Percentiles rank a stretch among this genome's conserved stretches.
Conservation (phyloP, 768 basidiomycete genomes). For the Amyloporia xantha region DNA sequence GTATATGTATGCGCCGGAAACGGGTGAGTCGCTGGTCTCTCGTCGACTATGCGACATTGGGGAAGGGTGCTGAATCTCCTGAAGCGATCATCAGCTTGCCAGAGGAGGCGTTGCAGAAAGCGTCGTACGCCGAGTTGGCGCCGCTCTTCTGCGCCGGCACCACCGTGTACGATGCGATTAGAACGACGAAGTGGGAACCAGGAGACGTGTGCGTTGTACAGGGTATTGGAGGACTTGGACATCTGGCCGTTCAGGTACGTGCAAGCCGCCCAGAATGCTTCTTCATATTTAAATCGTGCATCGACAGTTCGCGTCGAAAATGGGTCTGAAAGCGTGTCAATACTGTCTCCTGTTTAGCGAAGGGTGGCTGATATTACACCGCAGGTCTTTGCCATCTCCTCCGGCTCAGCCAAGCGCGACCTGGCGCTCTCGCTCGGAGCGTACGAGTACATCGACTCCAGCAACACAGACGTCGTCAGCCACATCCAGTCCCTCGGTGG, state of each 20-base stretch:
- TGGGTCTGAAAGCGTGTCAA: slow-evolving; percentile 20
- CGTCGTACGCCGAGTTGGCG: slow-evolving; percentile 19
- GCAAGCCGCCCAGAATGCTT: neutral
- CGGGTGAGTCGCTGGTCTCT: slow-evolving; percentile 6
- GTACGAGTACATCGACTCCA: slow-evolving; percentile 29
- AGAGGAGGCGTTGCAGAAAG: slow-evolving; percentile 10
- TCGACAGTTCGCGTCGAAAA: slow-evolving; percentile 14
- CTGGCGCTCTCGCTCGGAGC: slow-evolving; percentile 32
- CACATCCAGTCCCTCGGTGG: slow-evolving; percentile 30
- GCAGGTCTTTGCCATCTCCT: slow-evolving; percentile 27
- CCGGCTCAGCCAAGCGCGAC: slow-evolving; percentile 22
- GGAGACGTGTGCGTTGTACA: slow-evolving; percentile 31
- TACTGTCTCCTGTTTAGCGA: too few relatives aligned
- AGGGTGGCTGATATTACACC: too few relatives aligned
- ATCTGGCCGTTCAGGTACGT: slow-evolving; percentile 25
- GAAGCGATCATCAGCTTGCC: slow-evolving; percentile 10
- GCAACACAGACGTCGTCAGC: slow-evolving; percentile 21
- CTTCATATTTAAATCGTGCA: neutral
- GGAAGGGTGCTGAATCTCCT: neutral
- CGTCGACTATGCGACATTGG: neutral
- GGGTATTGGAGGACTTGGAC: slow-evolving; percentile 29
- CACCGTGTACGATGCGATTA: slow-evolving; percentile 28
- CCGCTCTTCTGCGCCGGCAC: slow-evolving; percentile 30
- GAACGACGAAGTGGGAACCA: slow-evolving; percentile 22
- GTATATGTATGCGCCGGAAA: slow-evolving; percentile 11